phyloP scores from a whole-genome alignment of 306 rosid species.

The Fragaria vesca region DNA sequence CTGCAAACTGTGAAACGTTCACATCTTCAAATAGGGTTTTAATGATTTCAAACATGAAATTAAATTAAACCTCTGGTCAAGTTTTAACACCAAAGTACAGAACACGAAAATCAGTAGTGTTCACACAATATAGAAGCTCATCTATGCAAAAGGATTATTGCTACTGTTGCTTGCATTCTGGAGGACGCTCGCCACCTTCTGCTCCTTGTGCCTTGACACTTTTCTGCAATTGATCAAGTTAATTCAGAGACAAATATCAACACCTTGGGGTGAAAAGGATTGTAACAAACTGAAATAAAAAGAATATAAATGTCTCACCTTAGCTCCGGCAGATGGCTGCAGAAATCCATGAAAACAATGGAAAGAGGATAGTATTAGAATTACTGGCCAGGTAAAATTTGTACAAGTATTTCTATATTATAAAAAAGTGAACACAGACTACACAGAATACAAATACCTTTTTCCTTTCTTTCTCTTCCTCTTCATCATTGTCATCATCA shows the following conservation, averaged over 20 bases:
- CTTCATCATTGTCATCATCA: slow-evolving; percentile 30
- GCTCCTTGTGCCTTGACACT: slow-evolving; percentile 43
- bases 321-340: slow-evolving; percentile 28
- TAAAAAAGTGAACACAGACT: slow-evolving; percentile 4
- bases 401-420: background rate
- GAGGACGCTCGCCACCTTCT: slow-evolving; percentile 66
- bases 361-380: slow-evolving; percentile 5
- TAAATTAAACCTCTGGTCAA: too few species aligned
- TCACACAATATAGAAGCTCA: background rate
- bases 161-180: slow-evolving; percentile 88
- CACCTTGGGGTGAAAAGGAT: background rate
- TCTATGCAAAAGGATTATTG: background rate
- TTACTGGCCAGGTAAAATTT: background rate
- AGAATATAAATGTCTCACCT: slow-evolving; percentile 13
- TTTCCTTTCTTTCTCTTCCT: slow-evolving; percentile 46
- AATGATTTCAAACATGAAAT: too few species aligned
- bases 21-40: too few species aligned
- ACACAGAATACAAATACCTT: slow-evolving; percentile 36
- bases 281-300: background rate
- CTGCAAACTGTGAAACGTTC: too few species aligned
- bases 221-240: slow-evolving; percentile 43
- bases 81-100: too few species aligned
- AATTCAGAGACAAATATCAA: background rate
- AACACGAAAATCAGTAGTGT: too few species aligned
- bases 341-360: background rate